These are phyloP conservation scores for Mortierella claussenii DNA, from an alignment of 192 early-diverging fungal species.

Conservation along the genomic window DNA sequence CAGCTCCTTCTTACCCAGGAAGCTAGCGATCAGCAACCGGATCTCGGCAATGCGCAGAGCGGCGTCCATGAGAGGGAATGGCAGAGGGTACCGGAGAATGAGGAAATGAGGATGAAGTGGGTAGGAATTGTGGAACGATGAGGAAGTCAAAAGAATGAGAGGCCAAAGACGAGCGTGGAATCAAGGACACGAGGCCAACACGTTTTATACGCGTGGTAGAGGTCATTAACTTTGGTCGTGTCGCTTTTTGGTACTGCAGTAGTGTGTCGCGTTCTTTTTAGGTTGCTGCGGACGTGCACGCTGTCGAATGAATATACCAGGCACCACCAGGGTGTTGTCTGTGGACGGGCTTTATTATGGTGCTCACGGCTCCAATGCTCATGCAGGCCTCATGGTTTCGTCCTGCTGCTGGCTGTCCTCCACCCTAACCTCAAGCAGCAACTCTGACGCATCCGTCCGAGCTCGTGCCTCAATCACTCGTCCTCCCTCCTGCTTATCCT, in stretches of 20 bases:
- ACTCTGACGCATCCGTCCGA: conserved; percentile 6
- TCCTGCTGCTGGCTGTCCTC: conserved; percentile 14
- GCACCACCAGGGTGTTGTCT: neutral
- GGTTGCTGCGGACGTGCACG: neutral
- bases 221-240: too few relatives aligned
- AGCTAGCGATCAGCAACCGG: neutral
- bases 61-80: neutral
- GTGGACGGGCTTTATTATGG: neutral
- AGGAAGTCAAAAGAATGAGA: too few relatives aligned
- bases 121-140: neutral
- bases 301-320: too few relatives aligned
- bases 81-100: neutral
- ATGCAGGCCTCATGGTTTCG: neutral
- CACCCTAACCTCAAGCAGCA: conserved; percentile 16
- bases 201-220: too few relatives aligned
- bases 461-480: conserved; percentile 21
- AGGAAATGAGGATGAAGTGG: neutral
- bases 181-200: too few relatives aligned
- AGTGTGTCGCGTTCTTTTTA: neutral
- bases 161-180: too few relatives aligned
- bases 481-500: neutral
- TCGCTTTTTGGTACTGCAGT: neutral
- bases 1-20: neutral
- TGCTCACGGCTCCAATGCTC: neutral
- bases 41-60: neutral